Evolutionary conservation across 768 basidiomycete species (phyloP), one percentile per base, ranked within the genome.

Genomic region (Mycena sanguinolenta): DNA sequence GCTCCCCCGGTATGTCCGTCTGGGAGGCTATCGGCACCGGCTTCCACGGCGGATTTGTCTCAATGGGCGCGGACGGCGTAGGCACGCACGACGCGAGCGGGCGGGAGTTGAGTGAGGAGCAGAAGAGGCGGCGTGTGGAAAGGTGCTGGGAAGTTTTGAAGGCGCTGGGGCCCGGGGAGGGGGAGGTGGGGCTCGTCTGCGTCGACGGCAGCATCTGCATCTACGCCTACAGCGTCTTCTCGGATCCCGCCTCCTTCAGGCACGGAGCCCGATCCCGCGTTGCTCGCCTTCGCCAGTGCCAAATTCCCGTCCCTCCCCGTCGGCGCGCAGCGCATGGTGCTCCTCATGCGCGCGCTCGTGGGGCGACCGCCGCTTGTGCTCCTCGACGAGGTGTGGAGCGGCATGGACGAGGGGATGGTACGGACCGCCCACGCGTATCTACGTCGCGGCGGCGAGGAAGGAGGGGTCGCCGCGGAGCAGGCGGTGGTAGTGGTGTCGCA

Each of bases 331-430:
- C 87, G 91, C 53, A 79, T 97, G 53, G 89, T 95, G 23, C 82
- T 99, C 42, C 85, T 98, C 50, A 90, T 97, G 87, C 89, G 96
- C 21, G 94, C 96, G 30, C 82, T 98, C 38, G 95, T 97, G 12
- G 88, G 88, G 17, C 82, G 85, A 17, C 93, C 94, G 4, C 87
- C 86, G 63, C 77, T 99, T 38, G 84, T 99, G 9, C 83, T 98
- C 13, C 81, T 99, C 46, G 97, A 99, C 76, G 97, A 99, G 78
- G 94, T 92, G 12, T 96, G 95, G 89, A 91, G 93, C 27, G 97
- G 96, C 28, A 97, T 99, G 95, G 94, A 94, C 72, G 91, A 89
- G 52, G 81, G 79, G 7, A 94, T 95, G 90, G 89, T 97, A 34
- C 79, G 79, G 21, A 87, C 87, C 42, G 93, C 90, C 49, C 83